These are phyloP conservation scores for Grigorovia transvaalensis DNA, from an alignment of 805 yeast genomes.

Conservation along the genomic window DNA sequence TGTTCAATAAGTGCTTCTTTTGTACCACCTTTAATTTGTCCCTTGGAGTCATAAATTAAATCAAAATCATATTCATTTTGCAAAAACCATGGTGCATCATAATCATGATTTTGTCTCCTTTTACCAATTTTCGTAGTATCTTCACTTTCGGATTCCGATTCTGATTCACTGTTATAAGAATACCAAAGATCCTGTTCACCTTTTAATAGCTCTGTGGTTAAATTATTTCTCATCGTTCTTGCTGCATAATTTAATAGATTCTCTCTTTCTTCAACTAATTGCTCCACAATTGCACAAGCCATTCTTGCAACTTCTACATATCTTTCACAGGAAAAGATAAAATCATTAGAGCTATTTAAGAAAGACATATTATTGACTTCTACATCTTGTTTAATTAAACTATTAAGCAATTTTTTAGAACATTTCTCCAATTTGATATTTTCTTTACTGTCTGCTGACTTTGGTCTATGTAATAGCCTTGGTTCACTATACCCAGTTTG, in stretches of 20 bases:
- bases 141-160: constrained; percentile 6
- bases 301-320: constrained; percentile 29
- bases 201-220: constrained; percentile 47
- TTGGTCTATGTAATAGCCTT: constrained; percentile 6
- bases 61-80: constrained; percentile 56
- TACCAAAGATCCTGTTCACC: constrained; percentile 34
- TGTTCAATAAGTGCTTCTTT: constrained; percentile 68
- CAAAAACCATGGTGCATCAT: constrained; percentile 56
- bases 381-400: constrained; percentile 39
- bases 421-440: constrained; percentile 5
- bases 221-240: constrained; percentile 65
- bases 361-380: constrained; percentile 31
- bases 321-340: constrained; percentile 26
- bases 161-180: constrained; percentile 20
- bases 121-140: not conserved
- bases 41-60: constrained; percentile 53
- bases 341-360: constrained; percentile 22
- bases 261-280: constrained; percentile 60
- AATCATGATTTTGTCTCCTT: constrained; percentile 1
- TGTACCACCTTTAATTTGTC: constrained; percentile 75
- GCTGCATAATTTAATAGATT: constrained; percentile 63
- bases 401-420: constrained; percentile 35
- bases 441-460: constrained; percentile 2
- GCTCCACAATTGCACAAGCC: constrained; percentile 36
- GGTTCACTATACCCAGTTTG: constrained; percentile 27